These are phyloP conservation scores for Syzygium aromaticum DNA, from an alignment of 345 rosid genomes.

Conservation along the genomic window DNA sequence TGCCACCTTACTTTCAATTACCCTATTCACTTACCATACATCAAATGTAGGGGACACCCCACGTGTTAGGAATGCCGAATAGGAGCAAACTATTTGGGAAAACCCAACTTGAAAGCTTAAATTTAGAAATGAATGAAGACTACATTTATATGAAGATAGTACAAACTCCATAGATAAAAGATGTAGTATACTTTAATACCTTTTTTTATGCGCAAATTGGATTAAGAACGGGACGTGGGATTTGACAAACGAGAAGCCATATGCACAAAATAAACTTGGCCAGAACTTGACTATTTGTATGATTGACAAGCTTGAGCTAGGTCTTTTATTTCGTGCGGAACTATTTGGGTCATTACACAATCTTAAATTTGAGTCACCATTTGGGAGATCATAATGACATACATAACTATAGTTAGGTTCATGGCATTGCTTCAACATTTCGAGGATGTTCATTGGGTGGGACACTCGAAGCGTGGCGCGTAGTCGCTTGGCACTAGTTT, in stretches of 20 bases:
- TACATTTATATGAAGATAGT: no score
- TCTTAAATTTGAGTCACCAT: not conserved
- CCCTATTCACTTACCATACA: not conserved
- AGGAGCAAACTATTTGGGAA: not conserved
- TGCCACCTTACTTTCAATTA: constrained; percentile 8
- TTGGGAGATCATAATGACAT: not conserved
- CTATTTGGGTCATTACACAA: not conserved
- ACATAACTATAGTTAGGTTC: not conserved
- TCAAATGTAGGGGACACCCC: not conserved
- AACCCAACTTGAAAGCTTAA: not conserved
- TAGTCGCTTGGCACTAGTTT: not conserved
- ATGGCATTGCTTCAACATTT: not conserved
- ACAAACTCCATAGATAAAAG: fast-evolving
- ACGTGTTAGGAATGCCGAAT: not conserved
- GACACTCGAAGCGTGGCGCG: not conserved
- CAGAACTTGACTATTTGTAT: not conserved
- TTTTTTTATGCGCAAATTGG: fast-evolving
- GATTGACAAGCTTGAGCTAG: not conserved
- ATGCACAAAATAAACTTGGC: fast-evolving
- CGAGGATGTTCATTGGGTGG: not conserved
- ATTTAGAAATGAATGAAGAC: not conserved
- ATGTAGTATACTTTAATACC: not conserved
- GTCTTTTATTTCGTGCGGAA: not conserved
- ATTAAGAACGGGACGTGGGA: not conserved
- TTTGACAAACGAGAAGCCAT: not conserved